Evolutionary conservation across 176 grass and related monocot species (phyloP).

Genomic region (Olyra latifolia): DNA sequence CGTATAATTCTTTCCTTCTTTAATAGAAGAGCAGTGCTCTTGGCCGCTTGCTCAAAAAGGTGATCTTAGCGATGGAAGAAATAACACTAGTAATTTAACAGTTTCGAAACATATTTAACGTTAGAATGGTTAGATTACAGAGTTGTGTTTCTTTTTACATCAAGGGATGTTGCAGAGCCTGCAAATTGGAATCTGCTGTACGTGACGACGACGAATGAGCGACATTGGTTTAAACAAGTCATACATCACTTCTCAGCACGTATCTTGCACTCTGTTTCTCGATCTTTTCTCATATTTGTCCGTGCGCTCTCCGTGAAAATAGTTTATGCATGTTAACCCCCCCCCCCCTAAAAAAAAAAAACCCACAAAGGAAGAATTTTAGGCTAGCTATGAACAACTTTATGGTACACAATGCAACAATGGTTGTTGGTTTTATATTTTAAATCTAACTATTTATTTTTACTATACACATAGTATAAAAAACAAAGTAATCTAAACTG

Average conservation of each 20-base stretch:
- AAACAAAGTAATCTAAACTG: too few relatives aligned
- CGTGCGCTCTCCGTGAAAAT: not conserved
- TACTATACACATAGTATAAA: too few relatives aligned
- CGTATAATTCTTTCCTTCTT: too few relatives aligned
- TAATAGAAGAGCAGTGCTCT: too few relatives aligned
- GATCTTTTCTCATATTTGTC: not conserved
- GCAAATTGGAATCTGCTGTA: not conserved
- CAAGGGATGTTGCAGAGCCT: not conserved
- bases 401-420: too few relatives aligned
- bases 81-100: not conserved
- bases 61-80: not conserved
- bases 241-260: not conserved
- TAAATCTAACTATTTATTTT: too few relatives aligned
- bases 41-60: too few relatives aligned
- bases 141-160: not conserved
- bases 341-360: too few relatives aligned
- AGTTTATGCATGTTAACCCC: not conserved
- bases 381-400: too few relatives aligned
- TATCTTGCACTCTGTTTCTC: not conserved
- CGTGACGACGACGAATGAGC: not conserved
- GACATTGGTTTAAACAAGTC: not conserved
- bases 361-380: not conserved
- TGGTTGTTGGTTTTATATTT: too few relatives aligned
- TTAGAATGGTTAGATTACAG: not conserved
- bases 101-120: not conserved